Percentiles rank a stretch among this genome's conserved stretches.
phyloP scores from a whole-genome alignment of 345 rosid genomes.

The Cardiospermum halicacabum region DNA sequence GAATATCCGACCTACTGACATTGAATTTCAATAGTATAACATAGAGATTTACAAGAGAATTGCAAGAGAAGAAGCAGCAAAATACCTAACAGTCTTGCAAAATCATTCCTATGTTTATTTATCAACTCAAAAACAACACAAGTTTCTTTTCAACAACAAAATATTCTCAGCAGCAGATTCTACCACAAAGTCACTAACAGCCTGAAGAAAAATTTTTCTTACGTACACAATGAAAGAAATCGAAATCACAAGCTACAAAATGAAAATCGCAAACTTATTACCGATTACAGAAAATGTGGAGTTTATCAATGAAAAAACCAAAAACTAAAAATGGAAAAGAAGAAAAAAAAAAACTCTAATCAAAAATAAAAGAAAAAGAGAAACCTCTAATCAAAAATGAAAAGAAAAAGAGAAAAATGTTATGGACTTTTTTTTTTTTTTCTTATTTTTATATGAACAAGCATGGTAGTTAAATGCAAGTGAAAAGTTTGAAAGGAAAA shows the following conservation, averaged over 20 bases:
- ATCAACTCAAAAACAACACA: background rate
- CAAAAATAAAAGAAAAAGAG: background rate
- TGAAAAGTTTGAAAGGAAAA: background rate
- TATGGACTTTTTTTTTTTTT: too few species aligned
- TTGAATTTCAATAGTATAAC: too few species aligned
- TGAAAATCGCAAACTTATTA: constrained; percentile 28
- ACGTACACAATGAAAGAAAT: constrained; percentile 8
- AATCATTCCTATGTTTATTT: background rate
- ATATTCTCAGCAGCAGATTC: background rate
- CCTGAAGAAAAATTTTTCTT: background rate
- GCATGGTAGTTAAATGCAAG: constrained; percentile 5
- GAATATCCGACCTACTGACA: too few species aligned
- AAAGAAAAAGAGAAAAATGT: constrained; percentile 3
- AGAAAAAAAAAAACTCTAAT: constrained; percentile 12
- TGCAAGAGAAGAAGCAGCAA: too few species aligned
- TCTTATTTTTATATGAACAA: too few species aligned
- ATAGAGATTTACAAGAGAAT: too few species aligned
- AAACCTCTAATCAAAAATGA: constrained; percentile 18
- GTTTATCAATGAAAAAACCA: constrained; percentile 14
- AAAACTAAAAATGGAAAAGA: constrained; percentile 10
- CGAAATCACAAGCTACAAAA: constrained; percentile 23
- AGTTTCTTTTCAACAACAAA: background rate
- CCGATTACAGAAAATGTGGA: constrained; percentile 22
- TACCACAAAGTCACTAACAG: background rate
- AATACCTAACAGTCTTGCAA: background rate